Conservation (phyloP, 768 basidiomycete genomes). For the Strobilomyces confusus region DNA sequence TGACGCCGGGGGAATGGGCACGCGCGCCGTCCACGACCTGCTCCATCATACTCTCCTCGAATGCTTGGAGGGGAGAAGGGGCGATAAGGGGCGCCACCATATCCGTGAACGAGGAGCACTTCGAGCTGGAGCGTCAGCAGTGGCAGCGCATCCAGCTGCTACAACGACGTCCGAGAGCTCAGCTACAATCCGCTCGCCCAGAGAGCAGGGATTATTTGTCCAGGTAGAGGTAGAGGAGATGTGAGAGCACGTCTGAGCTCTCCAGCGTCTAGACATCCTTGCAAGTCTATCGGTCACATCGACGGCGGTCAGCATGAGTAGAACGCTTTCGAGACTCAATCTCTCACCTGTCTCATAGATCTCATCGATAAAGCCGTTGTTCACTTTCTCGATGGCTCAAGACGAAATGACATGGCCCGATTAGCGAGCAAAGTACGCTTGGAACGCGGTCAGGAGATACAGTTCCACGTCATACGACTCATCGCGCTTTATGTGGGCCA, state of each 20-base stretch:
- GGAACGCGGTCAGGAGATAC: slow-evolving; percentile 12
- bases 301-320: background rate
- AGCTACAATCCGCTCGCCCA: background rate
- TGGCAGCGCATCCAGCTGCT: slow-evolving; percentile 3
- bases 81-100: background rate
- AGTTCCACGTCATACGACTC: background rate
- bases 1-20: too few relatives aligned
- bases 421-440: slow-evolving; percentile 3
- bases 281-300: background rate
- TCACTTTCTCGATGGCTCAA: slow-evolving; percentile 8
- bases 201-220: background rate
- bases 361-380: background rate
- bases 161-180: slow-evolving; percentile 8
- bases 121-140: background rate
- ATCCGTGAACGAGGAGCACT: background rate
- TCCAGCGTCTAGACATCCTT: slow-evolving; percentile 11
- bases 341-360: slow-evolving; percentile 6
- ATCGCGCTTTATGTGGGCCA: background rate
- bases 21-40: background rate
- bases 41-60: slow-evolving; percentile 13
- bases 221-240: background rate
- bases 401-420: slow-evolving; percentile 6
- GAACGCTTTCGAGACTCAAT: background rate
- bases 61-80: background rate
- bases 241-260: slow-evolving; percentile 8